Base-by-base conservation (phyloP, 1,139 yeast species). In the Hemisphaericaspora xylofermentans region DNA sequence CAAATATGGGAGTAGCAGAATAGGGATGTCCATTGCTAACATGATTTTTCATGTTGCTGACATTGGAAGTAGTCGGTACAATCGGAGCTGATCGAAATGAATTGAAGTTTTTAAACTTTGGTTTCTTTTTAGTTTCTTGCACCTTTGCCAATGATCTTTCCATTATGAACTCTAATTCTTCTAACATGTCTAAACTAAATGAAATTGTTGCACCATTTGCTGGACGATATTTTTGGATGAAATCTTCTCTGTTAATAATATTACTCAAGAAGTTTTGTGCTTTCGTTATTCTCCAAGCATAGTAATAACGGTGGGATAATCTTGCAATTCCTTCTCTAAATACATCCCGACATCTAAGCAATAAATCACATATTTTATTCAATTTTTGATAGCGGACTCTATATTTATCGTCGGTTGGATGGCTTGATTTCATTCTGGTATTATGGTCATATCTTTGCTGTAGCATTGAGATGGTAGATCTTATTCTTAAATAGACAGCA, bases 261-360 rank as follows among this genome's bases (percentile, higher is more conserved):
- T 53, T 55, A 36, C 57, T 41, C 25, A 66, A 42, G 34, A 61
- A 64, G 4, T 58, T 50, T 25, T 61, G 63, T 2, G 66, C 64
- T 43, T 67, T 66, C 4, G 61, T 52, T 8, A 66, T 54, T 47
- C 67, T 56, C 64, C 73, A 67, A 1, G 73, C 68, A 45, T 64
- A 64, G 47, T 64, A 69, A 46, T 68, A 68, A 29, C 71, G 49
- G 33, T 58, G 58, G 30, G 66, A 59, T 36, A 64, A 45, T 31
- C 46, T 47, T 2, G 49, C 49, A 29, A 53, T 45, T 2, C 47
- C 39, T 14, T 52, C 54, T 24, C 60, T 45, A 24, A 54, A 55
- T 18, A 54, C 50, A 35, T 56, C 56, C 3, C 51, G 49, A 25
- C 58, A 55, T 37, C 53, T 48, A 2, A 48, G 38, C 44, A 53